phyloP scores from a whole-genome alignment of 2,329 filamentous ascomycete species.

The Laburnicola sp. region DNA sequence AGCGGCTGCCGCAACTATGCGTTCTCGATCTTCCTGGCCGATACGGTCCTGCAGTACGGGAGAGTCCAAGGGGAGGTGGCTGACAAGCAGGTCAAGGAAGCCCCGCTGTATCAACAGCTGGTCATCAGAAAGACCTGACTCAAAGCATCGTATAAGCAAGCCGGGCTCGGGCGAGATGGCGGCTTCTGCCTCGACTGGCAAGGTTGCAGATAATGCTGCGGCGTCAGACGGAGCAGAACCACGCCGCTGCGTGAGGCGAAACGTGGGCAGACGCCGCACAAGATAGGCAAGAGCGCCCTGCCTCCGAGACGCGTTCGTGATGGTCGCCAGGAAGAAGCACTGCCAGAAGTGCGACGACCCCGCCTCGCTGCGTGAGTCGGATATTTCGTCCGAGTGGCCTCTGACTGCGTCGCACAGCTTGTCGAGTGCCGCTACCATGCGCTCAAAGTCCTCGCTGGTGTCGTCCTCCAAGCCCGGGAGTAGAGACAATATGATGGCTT shows the following conservation, averaged over 20 bases:
- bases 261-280: conserved; percentile 72
- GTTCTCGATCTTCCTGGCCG: conserved; percentile 74
- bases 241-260: conserved; percentile 50
- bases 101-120: conserved; percentile 92
- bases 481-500: conserved; percentile 84
- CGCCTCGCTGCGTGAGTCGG: conserved; percentile 37
- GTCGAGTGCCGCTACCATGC: conserved; percentile 77
- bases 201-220: conserved; percentile 15
- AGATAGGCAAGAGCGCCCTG: conserved; percentile 88
- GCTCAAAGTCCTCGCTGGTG: conserved; percentile 94
- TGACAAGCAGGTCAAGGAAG: conserved; percentile 89
- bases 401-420: conserved; percentile 72
- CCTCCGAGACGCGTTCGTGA: conserved; percentile 83
- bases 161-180: conserved; percentile 89
- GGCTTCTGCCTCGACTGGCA: conserved; percentile 62
- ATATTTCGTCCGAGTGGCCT: conserved; percentile 54
- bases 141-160: conserved; percentile 85
- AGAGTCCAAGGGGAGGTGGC: conserved; percentile 83
- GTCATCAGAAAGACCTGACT: conserved; percentile 82
- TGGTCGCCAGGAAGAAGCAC: conserved; percentile 89
- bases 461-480: conserved; percentile 93
- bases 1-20: conserved; percentile 79
- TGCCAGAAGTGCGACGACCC: conserved; percentile 96
- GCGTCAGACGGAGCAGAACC: conserved; percentile 21
- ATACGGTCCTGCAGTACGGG: conserved; percentile 76